These are phyloP conservation scores for Buddleja alternifolia DNA, from an alignment of 257 asterid genomes.

Conservation along the genomic window DNA sequence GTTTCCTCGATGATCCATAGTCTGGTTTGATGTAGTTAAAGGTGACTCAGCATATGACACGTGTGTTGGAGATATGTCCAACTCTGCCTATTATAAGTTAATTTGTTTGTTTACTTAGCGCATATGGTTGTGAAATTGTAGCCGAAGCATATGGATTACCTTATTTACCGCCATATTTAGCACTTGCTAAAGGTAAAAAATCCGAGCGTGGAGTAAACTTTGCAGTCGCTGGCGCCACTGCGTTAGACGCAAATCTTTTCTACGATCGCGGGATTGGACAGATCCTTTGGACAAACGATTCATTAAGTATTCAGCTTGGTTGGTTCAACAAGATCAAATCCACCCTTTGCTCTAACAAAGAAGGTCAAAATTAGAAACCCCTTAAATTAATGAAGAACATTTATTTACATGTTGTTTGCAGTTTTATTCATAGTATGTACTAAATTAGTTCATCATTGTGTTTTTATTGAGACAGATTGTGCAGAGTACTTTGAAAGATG, in stretches of 20 bases:
- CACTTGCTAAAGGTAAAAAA: slow-evolving; percentile 35
- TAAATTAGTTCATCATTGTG: too few species aligned
- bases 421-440: not conserved
- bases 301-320: slow-evolving; percentile 48
- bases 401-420: not conserved
- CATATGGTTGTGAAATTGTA: not conserved
- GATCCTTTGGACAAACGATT: slow-evolving; percentile 50
- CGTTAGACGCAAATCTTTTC: slow-evolving; percentile 50
- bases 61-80: too few species aligned
- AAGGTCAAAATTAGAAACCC: slow-evolving; percentile 31
- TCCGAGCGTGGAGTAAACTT: slow-evolving; percentile 51
- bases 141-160: slow-evolving; percentile 66
- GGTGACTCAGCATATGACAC: too few species aligned
- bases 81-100: too few species aligned
- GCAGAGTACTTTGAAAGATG: slow-evolving; percentile 38
- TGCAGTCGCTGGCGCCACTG: slow-evolving; percentile 70
- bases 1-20: too few species aligned
- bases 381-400: too few species aligned
- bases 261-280: slow-evolving; percentile 39
- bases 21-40: too few species aligned
- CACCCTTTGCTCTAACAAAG: slow-evolving; percentile 41
- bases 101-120: too few species aligned
- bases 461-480: slow-evolving; percentile 38
- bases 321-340: slow-evolving; percentile 59
- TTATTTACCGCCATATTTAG: slow-evolving; percentile 47